phyloP scores from a whole-genome alignment of 2,329 filamentous ascomycete species.

The Exophiala mesophila region DNA sequence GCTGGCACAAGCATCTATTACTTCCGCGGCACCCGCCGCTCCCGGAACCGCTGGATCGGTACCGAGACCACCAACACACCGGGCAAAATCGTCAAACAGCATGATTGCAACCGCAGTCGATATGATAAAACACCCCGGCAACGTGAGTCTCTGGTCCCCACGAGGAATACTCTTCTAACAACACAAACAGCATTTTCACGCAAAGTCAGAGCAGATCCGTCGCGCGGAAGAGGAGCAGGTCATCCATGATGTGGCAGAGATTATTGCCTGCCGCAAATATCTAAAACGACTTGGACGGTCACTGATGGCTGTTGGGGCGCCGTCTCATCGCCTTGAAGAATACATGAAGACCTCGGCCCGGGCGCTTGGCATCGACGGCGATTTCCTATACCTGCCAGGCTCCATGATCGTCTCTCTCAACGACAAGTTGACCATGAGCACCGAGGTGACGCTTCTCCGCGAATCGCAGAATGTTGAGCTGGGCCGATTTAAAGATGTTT shows the following conservation, averaged over 20 bases:
- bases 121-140: conserved; percentile 21
- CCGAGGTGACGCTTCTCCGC: conserved; percentile 43
- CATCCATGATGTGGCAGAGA: conserved; percentile 54
- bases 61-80: conserved; percentile 8
- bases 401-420: conserved; percentile 95
- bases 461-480: conserved; percentile 41
- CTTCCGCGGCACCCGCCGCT: conserved; percentile 10
- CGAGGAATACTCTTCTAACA: too few species aligned
- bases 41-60: conserved; percentile 9
- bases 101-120: conserved; percentile 23
- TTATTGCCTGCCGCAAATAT: conserved; percentile 74
- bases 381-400: conserved; percentile 84
- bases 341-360: conserved; percentile 86
- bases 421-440: conserved; percentile 42
- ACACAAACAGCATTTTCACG: conserved; percentile 15
- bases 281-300: conserved; percentile 78
- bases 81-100: conserved; percentile 11
- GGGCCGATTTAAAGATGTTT: conserved; percentile 40
- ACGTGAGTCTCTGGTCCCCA: too few species aligned
- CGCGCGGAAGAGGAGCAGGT: conserved; percentile 18
- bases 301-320: conserved; percentile 84
- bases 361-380: conserved; percentile 82
- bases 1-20: conserved; percentile 14
- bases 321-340: conserved; percentile 82
- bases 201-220: conserved; percentile 6